phyloP scores from a whole-genome alignment of 73 alveolate genomes.

The Breviolum minutum region DNA sequence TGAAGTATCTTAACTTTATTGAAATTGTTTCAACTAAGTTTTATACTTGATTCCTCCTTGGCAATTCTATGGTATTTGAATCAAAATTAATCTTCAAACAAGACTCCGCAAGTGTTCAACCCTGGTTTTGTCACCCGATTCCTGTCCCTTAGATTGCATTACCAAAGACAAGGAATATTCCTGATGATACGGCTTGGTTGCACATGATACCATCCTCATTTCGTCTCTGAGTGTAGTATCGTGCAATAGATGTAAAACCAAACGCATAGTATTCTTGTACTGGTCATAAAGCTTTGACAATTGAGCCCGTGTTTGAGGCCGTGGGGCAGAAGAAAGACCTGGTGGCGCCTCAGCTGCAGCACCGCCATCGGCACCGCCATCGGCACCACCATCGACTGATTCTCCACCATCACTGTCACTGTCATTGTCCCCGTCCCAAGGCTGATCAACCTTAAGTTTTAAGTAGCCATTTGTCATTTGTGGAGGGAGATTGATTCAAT shows the following conservation, averaged over 20 bases:
- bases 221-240: not conserved
- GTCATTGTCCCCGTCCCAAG: not conserved
- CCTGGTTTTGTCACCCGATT: not conserved
- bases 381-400: not conserved
- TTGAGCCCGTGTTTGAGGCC: constrained; percentile 7
- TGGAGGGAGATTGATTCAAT: too few species aligned
- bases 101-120: not conserved
- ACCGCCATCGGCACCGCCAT: not conserved
- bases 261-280: not conserved
- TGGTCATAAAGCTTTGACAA: not conserved
- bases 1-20: too few species aligned
- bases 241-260: not conserved
- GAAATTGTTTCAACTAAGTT: not conserved
- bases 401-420: not conserved
- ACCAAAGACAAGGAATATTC: not conserved
- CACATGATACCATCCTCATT: not conserved
- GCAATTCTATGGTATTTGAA: not conserved
- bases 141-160: not conserved
- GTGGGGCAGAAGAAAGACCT: not conserved
- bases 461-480: too few species aligned
- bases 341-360: not conserved
- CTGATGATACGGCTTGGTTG: not conserved
- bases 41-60: not conserved
- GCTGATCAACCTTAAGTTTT: not conserved
- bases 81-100: not conserved